Evolutionary conservation across 306 rosid genomes (phyloP).

Genomic region (Trifolium subterraneum): DNA sequence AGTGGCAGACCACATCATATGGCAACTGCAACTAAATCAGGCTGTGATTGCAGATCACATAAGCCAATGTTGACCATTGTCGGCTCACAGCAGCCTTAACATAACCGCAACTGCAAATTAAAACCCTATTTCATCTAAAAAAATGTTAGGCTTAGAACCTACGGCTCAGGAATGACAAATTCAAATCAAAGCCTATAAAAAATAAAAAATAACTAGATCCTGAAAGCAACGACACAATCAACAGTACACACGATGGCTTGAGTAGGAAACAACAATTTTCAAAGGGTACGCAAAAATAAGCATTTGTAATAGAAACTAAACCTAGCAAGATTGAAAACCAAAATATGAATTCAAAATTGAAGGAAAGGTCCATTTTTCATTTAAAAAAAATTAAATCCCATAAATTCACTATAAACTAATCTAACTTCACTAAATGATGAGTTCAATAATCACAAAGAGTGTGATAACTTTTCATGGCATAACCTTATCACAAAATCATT

Average conservation of each 20-base stretch:
- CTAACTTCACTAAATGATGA: constrained; percentile 11
- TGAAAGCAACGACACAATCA: constrained; percentile 25
- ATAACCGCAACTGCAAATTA: not conserved
- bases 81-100: not conserved
- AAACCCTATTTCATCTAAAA: constrained; percentile 12
- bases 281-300: constrained; percentile 3
- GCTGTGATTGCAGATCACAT: constrained; percentile 11
- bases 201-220: not conserved
- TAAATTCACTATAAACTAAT: constrained; percentile 18
- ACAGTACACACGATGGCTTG: constrained; percentile 18
- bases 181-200: not conserved
- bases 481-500: not conserved
- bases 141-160: not conserved
- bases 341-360: not conserved
- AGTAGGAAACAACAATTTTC: constrained; percentile 5
- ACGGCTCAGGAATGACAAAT: not conserved
- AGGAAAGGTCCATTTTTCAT: not conserved
- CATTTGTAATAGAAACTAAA: constrained; percentile 11
- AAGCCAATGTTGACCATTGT: not conserved
- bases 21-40: not conserved
- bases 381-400: constrained; percentile 1
- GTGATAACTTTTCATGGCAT: not conserved
- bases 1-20: not conserved
- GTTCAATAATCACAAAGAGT: not conserved
- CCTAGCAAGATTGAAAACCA: not conserved